These are phyloP conservation scores for Monilinia polystroma DNA, from an alignment of 2,329 filamentous ascomycete species.

Conservation along the genomic window DNA sequence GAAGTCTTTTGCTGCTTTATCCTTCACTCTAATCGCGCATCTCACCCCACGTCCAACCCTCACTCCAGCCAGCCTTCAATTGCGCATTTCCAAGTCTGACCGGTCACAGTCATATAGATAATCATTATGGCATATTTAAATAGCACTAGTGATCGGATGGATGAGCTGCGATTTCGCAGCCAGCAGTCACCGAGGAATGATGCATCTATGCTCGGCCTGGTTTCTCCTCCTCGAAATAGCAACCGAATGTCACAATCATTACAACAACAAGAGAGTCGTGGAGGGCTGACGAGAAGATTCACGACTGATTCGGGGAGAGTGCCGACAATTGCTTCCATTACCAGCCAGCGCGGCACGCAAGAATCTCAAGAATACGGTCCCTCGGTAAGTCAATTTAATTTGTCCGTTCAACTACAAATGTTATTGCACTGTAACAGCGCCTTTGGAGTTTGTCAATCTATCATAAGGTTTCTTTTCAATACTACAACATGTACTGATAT, in stretches of 20 bases:
- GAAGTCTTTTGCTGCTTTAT: background rate
- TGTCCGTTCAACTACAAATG: conserved; percentile 26
- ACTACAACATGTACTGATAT: conserved; percentile 31
- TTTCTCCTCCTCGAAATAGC: conserved; percentile 70
- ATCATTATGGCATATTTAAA: conserved; percentile 63
- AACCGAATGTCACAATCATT: conserved; percentile 62
- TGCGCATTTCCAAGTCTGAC: conserved; percentile 30
- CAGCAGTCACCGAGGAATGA: conserved; percentile 79
- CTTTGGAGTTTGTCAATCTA: background rate
- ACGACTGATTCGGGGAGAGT: conserved; percentile 87
- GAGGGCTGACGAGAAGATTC: conserved; percentile 83
- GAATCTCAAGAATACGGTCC: conserved; percentile 39
- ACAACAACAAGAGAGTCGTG: conserved; percentile 66
- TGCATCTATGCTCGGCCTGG: conserved; percentile 69
- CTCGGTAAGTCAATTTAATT: conserved; percentile 37
- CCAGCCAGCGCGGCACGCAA: conserved; percentile 35
- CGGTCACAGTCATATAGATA: conserved; percentile 33
- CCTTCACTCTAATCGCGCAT: conserved; percentile 20
- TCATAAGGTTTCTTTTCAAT: conserved; percentile 9
- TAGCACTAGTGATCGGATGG: conserved; percentile 65
- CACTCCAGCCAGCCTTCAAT: conserved; percentile 24
- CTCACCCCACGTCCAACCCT: conserved; percentile 31
- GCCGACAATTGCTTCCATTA: conserved; percentile 61
- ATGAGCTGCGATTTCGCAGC: conserved; percentile 75
- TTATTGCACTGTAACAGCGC: conserved; percentile 26